phyloP scores from a whole-genome alignment of 2,329 filamentous ascomycete species.

The Fusarium acutatum region DNA sequence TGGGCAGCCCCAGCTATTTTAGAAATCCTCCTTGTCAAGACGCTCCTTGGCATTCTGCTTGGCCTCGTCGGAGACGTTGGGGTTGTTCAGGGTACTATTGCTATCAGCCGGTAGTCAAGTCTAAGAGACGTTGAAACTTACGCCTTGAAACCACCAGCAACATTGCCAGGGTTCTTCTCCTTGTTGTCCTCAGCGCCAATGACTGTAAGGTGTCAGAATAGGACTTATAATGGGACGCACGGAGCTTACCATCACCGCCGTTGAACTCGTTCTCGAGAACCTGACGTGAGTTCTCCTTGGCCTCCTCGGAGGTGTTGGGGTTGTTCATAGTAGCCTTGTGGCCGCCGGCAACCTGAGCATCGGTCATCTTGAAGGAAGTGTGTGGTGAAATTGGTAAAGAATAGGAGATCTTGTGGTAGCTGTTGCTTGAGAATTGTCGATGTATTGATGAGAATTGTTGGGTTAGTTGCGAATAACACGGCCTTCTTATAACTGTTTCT shows the following conservation, averaged over 20 bases:
- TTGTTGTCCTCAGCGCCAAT: constrained; percentile 45
- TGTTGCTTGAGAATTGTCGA: neutral
- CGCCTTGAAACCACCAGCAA: constrained; percentile 61
- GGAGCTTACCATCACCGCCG: constrained; percentile 48
- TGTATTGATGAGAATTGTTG: neutral
- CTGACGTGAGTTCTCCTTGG: constrained; percentile 63
- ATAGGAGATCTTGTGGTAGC: neutral
- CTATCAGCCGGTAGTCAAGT: neutral
- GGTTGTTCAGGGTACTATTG: constrained; percentile 60
- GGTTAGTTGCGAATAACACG: neutral
- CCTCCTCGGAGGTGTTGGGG: constrained; percentile 63
- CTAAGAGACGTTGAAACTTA: constrained; percentile 41
- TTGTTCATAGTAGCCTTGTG: constrained; percentile 68
- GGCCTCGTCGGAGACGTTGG: constrained; percentile 64
- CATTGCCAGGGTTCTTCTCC: constrained; percentile 63
- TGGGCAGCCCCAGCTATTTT: neutral
- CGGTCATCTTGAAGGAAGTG: constrained; percentile 53
- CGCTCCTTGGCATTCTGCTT: constrained; percentile 64
- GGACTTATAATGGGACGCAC: too few species aligned
- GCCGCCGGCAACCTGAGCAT: constrained; percentile 62
- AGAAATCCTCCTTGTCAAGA: constrained; percentile 47
- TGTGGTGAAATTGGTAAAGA: neutral
- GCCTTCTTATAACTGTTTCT: constrained; percentile 26
- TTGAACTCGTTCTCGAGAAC: constrained; percentile 61
- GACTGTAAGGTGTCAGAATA: constrained; percentile 29